phyloP scores from a whole-genome alignment of 371 early-diverging fungal genomes.

The Blakeslea trispora region DNA sequence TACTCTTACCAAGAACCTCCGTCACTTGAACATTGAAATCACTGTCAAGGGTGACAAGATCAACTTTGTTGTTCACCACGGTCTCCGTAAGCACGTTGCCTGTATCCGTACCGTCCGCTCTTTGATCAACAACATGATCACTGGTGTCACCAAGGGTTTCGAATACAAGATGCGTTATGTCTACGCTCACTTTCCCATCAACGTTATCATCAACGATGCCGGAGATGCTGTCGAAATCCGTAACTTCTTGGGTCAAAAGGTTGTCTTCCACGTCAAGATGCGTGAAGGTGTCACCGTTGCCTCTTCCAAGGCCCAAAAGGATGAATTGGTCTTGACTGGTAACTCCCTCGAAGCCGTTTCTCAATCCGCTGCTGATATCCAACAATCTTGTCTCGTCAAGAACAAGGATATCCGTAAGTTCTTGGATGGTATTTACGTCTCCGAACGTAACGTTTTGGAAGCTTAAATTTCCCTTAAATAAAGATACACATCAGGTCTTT shows the following conservation, averaged over 20 bases:
- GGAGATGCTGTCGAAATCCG: constrained; percentile 94
- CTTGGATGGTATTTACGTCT: constrained; percentile 99
- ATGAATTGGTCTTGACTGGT: constrained; percentile 95
- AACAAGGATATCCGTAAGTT: constrained; percentile 99
- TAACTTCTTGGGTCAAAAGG: constrained; percentile 99
- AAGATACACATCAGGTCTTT: constrained; percentile 47
- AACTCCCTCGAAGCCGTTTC: constrained; percentile 98
- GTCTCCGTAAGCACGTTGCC: constrained; percentile 96
- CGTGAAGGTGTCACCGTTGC: constrained; percentile 90
- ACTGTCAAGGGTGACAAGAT: constrained; percentile 53
- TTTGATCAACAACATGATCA: constrained; percentile 97
- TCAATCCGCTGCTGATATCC: constrained; percentile 90
- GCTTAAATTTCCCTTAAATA: constrained; percentile 31
- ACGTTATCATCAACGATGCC: constrained; percentile 88
- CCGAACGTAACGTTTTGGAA: constrained; percentile 65
- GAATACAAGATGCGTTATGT: constrained; percentile 99
- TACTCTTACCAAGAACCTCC: constrained; percentile 86
- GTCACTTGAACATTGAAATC: constrained; percentile 95
- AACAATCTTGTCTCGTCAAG: constrained; percentile 78
- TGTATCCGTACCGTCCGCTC: constrained; percentile 98
- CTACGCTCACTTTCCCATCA: constrained; percentile 99
- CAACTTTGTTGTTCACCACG: constrained; percentile 95
- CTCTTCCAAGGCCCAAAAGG: constrained; percentile 90
- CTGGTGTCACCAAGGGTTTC: constrained; percentile 99
- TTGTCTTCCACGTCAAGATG: constrained; percentile 88